These are phyloP conservation scores for Trichoderma sp. DNA, from an alignment of 2,329 filamentous ascomycete genomes.

Conservation along the genomic window DNA sequence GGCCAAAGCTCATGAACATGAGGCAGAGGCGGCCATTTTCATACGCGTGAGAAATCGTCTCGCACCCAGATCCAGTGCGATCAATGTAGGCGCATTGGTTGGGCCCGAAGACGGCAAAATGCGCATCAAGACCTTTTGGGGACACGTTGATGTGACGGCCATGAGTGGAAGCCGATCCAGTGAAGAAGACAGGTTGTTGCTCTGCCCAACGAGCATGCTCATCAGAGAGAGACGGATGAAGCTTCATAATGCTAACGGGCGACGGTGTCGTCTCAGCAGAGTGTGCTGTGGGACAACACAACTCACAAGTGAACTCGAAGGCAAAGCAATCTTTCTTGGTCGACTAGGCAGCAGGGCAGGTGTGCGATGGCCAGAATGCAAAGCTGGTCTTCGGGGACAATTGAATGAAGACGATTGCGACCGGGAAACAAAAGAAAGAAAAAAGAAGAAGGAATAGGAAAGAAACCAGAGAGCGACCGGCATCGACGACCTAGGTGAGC, in stretches of 20 bases:
- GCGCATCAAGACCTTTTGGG: constrained; percentile 69
- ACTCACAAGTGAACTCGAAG: constrained; percentile 12
- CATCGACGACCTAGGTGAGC: background rate
- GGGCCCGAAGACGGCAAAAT: constrained; percentile 61
- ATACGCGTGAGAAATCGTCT: constrained; percentile 75
- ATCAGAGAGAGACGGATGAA: constrained; percentile 56
- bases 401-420: too few species aligned
- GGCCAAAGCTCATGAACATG: constrained; percentile 70
- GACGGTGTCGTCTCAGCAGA: background rate
- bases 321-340: background rate
- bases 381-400: background rate
- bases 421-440: background rate
- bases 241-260: constrained; percentile 54
- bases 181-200: constrained; percentile 73
- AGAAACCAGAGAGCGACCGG: background rate
- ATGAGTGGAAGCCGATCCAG: constrained; percentile 69
- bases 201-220: constrained; percentile 66
- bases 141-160: constrained; percentile 74
- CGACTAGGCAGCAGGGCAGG: background rate
- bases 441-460: background rate
- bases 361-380: background rate
- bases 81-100: constrained; percentile 71
- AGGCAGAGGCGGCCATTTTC: constrained; percentile 76
- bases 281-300: background rate
- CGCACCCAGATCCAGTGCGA: constrained; percentile 72